A percentile compares a stretch with the other conserved stretches of the same genome.
Conservation (phyloP, 768 basidiomycete species). For the Phanerochaete sordida region DNA sequence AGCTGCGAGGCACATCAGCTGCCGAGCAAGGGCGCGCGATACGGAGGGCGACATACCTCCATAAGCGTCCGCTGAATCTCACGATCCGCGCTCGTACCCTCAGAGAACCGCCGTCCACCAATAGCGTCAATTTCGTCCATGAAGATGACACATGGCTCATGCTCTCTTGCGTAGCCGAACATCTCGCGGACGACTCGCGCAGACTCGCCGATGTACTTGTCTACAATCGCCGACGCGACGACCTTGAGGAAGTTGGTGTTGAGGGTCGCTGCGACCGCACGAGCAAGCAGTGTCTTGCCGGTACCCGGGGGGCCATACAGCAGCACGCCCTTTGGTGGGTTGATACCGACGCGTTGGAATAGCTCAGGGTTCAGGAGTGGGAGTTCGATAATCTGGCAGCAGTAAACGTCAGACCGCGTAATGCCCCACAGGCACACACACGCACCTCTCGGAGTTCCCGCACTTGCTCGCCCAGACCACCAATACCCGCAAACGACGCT, state of each 20-base stretch:
- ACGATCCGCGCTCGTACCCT: constrained; percentile 96
- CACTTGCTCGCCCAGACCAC: constrained; percentile 94
- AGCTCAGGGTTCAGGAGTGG: constrained; percentile 93
- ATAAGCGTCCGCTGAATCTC: constrained; percentile 98
- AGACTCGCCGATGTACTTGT: constrained; percentile 98
- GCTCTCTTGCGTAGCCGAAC: constrained; percentile 97
- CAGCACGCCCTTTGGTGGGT: constrained; percentile 93
- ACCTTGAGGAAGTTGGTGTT: constrained; percentile 98
- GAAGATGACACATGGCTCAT: constrained; percentile 98
- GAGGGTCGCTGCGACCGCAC: constrained; percentile 93
- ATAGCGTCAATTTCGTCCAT: constrained; percentile 99
- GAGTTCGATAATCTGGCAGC: constrained; percentile 83
- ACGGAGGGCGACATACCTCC: constrained; percentile 56
- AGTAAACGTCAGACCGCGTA: neutral
- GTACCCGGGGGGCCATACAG: constrained; percentile 97
- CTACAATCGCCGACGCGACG: constrained; percentile 95
- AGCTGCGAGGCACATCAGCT: constrained; percentile 44
- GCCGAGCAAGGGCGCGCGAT: neutral
- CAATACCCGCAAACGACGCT: constrained; percentile 94
- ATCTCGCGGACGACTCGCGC: constrained; percentile 96
- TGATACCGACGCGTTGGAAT: constrained; percentile 94
- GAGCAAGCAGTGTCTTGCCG: constrained; percentile 91
- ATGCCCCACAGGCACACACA: constrained; percentile 8
- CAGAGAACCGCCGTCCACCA: constrained; percentile 84
- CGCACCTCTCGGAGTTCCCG: constrained; percentile 90